These are phyloP conservation scores for Didymella glomerata DNA, from an alignment of 2,329 filamentous ascomycete species.

Conservation along the genomic window DNA sequence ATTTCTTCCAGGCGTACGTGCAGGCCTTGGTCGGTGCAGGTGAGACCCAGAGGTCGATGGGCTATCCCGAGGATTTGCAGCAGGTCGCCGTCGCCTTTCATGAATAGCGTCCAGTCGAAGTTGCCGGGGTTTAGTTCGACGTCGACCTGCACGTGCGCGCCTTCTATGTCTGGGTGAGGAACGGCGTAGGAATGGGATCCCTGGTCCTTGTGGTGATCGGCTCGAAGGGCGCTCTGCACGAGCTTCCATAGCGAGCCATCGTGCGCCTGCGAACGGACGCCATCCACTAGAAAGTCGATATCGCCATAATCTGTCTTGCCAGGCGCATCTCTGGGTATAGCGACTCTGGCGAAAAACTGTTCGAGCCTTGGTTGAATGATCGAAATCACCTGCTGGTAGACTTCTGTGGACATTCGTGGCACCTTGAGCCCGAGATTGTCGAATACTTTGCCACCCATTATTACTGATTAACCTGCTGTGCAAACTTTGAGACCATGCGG, in stretches of 20 bases:
- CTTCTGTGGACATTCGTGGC: slow-evolving; percentile 68
- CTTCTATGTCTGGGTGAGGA: slow-evolving; percentile 40
- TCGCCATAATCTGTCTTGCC: slow-evolving; percentile 75
- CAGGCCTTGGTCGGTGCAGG: slow-evolving; percentile 69
- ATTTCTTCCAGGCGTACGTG: slow-evolving; percentile 74
- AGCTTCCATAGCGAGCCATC: slow-evolving; percentile 30
- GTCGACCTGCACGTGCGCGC: slow-evolving; percentile 73
- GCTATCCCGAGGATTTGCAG: slow-evolving; percentile 72
- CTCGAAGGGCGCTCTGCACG: slow-evolving; percentile 57
- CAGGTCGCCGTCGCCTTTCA: slow-evolving; percentile 75
- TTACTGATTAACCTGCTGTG: slow-evolving; percentile 2
- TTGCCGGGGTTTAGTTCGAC: slow-evolving; percentile 62
- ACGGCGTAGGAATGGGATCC: slow-evolving; percentile 61
- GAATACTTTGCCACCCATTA: slow-evolving; percentile 69
- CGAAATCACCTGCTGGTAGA: slow-evolving; percentile 65
- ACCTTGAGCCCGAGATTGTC: slow-evolving; percentile 54
- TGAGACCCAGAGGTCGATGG: slow-evolving; percentile 72
- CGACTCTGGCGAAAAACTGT: slow-evolving; percentile 63
- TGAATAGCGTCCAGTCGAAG: slow-evolving; percentile 71
- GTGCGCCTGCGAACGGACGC: slow-evolving; percentile 32
- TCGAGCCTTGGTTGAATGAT: slow-evolving; percentile 59
- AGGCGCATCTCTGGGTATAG: slow-evolving; percentile 72
- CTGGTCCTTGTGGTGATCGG: slow-evolving; percentile 44
- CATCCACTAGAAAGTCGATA: slow-evolving; percentile 71
- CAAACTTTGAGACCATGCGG: too few relatives aligned